These are phyloP conservation scores for Gillenia trifoliata DNA, from an alignment of 306 rosid genomes.

Conservation along the genomic window DNA sequence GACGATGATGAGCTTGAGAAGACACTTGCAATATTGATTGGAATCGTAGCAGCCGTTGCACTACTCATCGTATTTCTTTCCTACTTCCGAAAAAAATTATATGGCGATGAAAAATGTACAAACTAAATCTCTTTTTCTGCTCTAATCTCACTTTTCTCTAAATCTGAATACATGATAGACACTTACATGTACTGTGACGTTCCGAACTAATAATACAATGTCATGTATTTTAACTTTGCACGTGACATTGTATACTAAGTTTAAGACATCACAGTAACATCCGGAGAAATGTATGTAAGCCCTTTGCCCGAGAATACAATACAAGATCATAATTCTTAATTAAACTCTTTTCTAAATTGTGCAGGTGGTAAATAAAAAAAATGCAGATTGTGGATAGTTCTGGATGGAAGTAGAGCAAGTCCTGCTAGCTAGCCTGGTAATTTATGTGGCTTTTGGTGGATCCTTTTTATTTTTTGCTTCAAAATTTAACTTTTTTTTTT, in stretches of 20 bases:
- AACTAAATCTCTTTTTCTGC: background rate
- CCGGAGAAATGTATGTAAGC: background rate
- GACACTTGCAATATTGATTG: conserved; percentile 78
- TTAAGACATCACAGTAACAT: background rate
- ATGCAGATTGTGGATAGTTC: conserved; percentile 23
- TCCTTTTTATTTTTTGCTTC: background rate
- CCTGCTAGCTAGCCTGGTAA: conserved; percentile 17
- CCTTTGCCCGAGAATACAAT: background rate
- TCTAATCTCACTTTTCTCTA: background rate
- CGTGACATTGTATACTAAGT: background rate
- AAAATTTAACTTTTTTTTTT: conserved; percentile 1
- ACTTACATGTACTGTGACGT: too few relatives aligned
- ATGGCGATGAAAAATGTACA: conserved; percentile 35
- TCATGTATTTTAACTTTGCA: background rate
- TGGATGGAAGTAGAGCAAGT: background rate
- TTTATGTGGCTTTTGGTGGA: conserved; percentile 27
- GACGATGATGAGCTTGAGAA: conserved; percentile 47
- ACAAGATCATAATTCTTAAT: background rate
- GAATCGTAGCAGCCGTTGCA: conserved; percentile 71
- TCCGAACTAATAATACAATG: too few relatives aligned
- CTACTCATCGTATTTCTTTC: conserved; percentile 54
- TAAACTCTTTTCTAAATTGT: background rate
- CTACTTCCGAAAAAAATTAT: conserved; percentile 40
- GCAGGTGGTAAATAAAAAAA: conserved; percentile 59
- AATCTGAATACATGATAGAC: background rate